Evolutionary conservation across 2,329 filamentous ascomycete species (phyloP).

Genomic region (Nectriaceae sp.): DNA sequence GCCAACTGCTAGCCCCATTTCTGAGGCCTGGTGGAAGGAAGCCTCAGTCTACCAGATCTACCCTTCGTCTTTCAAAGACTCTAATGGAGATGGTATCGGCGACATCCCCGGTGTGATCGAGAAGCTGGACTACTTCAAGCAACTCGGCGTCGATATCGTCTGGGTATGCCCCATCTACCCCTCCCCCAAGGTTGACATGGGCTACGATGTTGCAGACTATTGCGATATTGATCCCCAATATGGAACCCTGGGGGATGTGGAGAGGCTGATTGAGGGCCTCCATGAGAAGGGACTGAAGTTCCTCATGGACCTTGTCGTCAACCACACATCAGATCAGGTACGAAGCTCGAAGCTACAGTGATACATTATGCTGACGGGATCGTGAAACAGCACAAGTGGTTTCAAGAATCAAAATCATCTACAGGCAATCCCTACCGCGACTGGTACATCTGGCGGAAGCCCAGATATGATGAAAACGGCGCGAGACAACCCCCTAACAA

Average conservation of each 20-base stretch:
- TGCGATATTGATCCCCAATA: slow-evolving; percentile 66
- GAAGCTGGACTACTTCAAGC: slow-evolving; percentile 63
- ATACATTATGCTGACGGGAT: too few relatives aligned
- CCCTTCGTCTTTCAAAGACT: slow-evolving; percentile 60
- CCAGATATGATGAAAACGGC: slow-evolving; percentile 54
- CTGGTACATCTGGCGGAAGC: slow-evolving; percentile 67
- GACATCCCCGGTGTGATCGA: slow-evolving; percentile 66
- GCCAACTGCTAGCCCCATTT: too few relatives aligned
- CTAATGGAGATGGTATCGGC: slow-evolving; percentile 62
- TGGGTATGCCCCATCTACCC: slow-evolving; percentile 58
- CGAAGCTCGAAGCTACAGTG: too few relatives aligned
- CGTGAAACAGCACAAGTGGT: slow-evolving; percentile 63
- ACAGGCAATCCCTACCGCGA: slow-evolving; percentile 55
- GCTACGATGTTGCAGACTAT: slow-evolving; percentile 73
- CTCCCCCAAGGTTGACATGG: slow-evolving; percentile 67
- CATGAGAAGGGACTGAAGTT: slow-evolving; percentile 65
- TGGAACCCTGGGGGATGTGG: slow-evolving; percentile 67
- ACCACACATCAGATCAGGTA: slow-evolving; percentile 61
- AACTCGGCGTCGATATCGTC: slow-evolving; percentile 61
- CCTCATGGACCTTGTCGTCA: slow-evolving; percentile 73
- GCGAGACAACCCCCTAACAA: slow-evolving; percentile 61
- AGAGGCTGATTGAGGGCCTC: slow-evolving; percentile 59
- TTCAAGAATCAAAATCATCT: slow-evolving; percentile 53
- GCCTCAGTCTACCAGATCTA: slow-evolving; percentile 55
- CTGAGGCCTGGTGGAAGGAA: slow-evolving; percentile 50